A percentile compares a stretch with the other conserved stretches of the same genome.
Evolutionary conservation across 1,139 yeast species (phyloP).

Genomic region (Candida pseudoviswanathii): DNA sequence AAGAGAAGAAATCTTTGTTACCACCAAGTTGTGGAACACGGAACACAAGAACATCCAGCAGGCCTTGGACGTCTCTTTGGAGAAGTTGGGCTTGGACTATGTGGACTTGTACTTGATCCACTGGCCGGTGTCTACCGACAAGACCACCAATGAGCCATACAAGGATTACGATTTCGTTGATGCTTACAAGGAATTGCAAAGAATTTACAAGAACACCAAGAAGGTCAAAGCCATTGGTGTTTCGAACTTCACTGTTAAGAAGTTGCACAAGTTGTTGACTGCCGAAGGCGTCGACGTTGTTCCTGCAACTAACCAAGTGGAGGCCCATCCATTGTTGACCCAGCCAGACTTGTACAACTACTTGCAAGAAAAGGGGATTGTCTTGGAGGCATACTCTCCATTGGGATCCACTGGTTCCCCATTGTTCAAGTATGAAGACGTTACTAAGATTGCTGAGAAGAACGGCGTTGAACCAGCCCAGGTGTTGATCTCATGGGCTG

Average conservation of each 20-base stretch:
- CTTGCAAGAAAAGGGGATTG: slow-evolving; percentile 45
- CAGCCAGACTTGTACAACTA: slow-evolving; percentile 50
- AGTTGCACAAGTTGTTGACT: slow-evolving; percentile 47
- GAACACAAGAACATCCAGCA: slow-evolving; percentile 61
- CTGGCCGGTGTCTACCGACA: slow-evolving; percentile 73
- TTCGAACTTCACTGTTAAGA: slow-evolving; percentile 53
- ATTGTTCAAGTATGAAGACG: slow-evolving; percentile 42
- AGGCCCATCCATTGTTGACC: slow-evolving; percentile 61
- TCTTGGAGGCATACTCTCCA: slow-evolving; percentile 61
- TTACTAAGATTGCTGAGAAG: slow-evolving; percentile 46
- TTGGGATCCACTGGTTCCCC: slow-evolving; percentile 61
- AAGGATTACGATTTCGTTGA: slow-evolving; percentile 57
- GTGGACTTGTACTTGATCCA: slow-evolving; percentile 84
- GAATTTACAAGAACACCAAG: slow-evolving; percentile 53
- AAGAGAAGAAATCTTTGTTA: slow-evolving; percentile 70
- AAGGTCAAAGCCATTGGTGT: slow-evolving; percentile 65
- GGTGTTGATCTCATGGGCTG: slow-evolving; percentile 55
- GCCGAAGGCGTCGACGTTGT: slow-evolving; percentile 44
- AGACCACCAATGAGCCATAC: slow-evolving; percentile 25
- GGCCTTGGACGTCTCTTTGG: slow-evolving; percentile 63
- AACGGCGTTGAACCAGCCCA: slow-evolving; percentile 46
- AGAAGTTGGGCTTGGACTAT: slow-evolving; percentile 72
- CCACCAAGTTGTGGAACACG: slow-evolving; percentile 79
- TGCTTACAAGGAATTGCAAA: slow-evolving; percentile 73
- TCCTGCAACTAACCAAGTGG: slow-evolving; percentile 61